Conservation (phyloP, 192 early-diverging fungal species). For the Coemansia sp. region DNA sequence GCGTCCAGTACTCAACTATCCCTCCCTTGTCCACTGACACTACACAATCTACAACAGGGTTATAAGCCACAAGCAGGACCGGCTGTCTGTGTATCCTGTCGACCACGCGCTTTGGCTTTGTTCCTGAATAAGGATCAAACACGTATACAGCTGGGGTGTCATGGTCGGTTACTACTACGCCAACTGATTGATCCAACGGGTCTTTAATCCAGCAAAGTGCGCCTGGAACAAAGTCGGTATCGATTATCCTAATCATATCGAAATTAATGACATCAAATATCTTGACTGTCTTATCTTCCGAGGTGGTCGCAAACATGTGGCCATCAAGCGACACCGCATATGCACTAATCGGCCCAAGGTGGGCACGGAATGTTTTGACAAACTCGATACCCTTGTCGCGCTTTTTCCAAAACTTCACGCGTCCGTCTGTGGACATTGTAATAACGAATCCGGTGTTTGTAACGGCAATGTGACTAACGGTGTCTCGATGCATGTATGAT, state of each 20-base stretch:
- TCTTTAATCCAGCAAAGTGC: conserved; percentile 85
- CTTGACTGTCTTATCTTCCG: conserved; percentile 85
- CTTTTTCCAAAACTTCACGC: conserved; percentile 99
- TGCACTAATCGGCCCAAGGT: conserved; percentile 65
- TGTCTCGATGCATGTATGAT: conserved; percentile 95
- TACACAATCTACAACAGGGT: conserved; percentile 71
- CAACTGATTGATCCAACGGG: conserved; percentile 78
- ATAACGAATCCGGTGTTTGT: conserved; percentile 89
- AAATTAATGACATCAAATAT: conserved; percentile 97
- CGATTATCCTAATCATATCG: conserved; percentile 98
- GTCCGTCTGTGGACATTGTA: conserved; percentile 93
- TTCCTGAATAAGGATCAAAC: conserved; percentile 80
- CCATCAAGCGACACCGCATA: conserved; percentile 74
- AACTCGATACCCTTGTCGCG: conserved; percentile 91
- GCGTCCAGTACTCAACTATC: conserved; percentile 93
- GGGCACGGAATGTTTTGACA: conserved; percentile 95
- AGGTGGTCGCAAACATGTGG: conserved; percentile 77
- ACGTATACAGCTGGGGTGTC: conserved; percentile 72
- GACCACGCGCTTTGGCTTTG: conserved; percentile 64
- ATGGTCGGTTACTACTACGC: conserved; percentile 82
- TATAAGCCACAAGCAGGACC: conserved; percentile 82
- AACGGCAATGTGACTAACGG: conserved; percentile 75
- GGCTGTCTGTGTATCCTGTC: conserved; percentile 70
- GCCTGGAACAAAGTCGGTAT: conserved; percentile 73
- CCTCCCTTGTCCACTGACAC: conserved; percentile 85